phyloP scores from a whole-genome alignment of 2,329 filamentous ascomycete species.

The Domatiomyces globalis region DNA sequence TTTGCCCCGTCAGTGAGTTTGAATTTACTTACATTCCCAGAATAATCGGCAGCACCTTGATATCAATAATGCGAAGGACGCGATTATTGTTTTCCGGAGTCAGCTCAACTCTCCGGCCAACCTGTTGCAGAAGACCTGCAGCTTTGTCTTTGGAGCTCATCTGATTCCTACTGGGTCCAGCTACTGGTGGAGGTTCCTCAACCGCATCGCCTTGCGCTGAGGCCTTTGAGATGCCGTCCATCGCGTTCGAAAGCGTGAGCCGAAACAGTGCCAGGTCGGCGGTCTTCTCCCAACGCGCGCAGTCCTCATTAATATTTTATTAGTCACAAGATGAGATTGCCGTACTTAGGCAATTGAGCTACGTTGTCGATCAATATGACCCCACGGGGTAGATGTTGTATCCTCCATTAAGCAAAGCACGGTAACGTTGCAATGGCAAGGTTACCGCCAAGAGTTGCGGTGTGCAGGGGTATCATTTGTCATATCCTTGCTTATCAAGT shows the following conservation, averaged over 20 bases:
- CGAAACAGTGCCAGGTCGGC: neutral
- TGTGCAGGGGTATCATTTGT: too few relatives aligned
- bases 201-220: neutral
- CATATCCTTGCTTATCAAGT: too few relatives aligned
- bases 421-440: too few relatives aligned
- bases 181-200: neutral
- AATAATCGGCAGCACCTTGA: slow-evolving; percentile 40
- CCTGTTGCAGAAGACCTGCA: slow-evolving; percentile 34
- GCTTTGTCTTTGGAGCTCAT: slow-evolving; percentile 31
- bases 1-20: neutral
- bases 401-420: too few relatives aligned
- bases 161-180: neutral
- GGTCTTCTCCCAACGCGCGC: too few relatives aligned
- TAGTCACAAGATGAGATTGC: neutral
- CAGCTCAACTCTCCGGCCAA: slow-evolving; percentile 33
- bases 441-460: too few relatives aligned
- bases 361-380: neutral
- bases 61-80: slow-evolving; percentile 38
- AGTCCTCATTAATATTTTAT: neutral
- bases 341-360: neutral
- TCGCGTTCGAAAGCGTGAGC: neutral
- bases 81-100: slow-evolving; percentile 40
- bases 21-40: slow-evolving; percentile 34
- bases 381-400: neutral
- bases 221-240: neutral